phyloP scores from a whole-genome alignment of 2,329 filamentous ascomycete genomes.

The Canariomyces notabilis region DNA sequence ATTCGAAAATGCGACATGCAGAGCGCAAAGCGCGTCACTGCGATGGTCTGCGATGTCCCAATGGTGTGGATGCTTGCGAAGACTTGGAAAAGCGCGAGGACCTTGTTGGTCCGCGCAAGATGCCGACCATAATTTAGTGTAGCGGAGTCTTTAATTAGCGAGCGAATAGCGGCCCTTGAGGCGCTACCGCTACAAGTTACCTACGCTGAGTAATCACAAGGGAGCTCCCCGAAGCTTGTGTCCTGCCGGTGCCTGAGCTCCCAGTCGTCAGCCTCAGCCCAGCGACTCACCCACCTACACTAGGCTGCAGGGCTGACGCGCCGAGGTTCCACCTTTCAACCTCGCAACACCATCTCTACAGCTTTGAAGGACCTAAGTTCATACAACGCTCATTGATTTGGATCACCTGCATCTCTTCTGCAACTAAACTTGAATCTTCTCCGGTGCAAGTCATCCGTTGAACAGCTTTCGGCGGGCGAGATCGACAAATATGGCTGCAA shows the following conservation, averaged over 20 bases:
- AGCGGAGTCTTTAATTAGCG: no score
- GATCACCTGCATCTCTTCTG: no score
- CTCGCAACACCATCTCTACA: conserved; percentile 3
- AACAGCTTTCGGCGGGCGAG: neutral
- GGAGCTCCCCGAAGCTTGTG: conserved; percentile 2
- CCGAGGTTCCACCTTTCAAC: conserved; percentile 12
- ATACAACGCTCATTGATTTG: no score
- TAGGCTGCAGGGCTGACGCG: conserved; percentile 48
- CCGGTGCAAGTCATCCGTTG: no score
- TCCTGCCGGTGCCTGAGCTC: conserved; percentile 16
- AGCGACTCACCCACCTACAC: conserved; percentile 26
- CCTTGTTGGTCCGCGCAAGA: neutral
- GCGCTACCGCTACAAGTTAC: neutral
- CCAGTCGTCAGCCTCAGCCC: conserved; percentile 21
- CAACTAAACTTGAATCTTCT: no score
- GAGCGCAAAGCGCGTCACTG: neutral
- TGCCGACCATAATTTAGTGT: no score
- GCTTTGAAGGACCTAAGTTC: neutral
- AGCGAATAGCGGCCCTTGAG: no score
- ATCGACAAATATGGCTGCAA: conserved; percentile 48
- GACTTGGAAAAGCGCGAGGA: neutral
- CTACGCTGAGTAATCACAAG: conserved; percentile 24
- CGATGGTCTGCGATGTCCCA: neutral
- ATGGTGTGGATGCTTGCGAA: neutral
- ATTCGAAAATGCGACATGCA: neutral